Evolutionary conservation across 2,329 filamentous ascomycete genomes (phyloP).

Genomic region (Penicillium frequentans): DNA sequence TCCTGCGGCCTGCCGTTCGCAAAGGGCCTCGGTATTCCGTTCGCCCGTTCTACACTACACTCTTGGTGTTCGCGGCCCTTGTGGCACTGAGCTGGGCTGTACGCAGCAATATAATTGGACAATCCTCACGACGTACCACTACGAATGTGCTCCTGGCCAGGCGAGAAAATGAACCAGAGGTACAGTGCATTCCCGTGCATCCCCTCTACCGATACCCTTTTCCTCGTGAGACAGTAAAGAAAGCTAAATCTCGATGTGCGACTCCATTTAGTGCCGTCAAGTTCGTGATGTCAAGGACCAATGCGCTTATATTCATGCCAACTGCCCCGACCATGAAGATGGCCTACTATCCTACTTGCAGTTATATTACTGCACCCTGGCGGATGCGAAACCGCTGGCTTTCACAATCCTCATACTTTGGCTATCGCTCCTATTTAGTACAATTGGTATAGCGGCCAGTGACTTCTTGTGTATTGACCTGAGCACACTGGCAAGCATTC

Average conservation of each 20-base stretch:
- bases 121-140: conserved; percentile 2
- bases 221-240: conserved; percentile 1
- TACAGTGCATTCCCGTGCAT: conserved; percentile 16
- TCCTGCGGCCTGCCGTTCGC: conserved; percentile 22
- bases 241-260: conserved; percentile 17
- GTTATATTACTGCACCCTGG: conserved; percentile 83
- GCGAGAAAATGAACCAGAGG: conserved; percentile 28
- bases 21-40: conserved; percentile 40
- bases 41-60: conserved; percentile 48
- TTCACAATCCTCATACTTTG: conserved; percentile 77
- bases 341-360: conserved; percentile 85
- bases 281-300: conserved; percentile 77
- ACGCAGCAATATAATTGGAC: neutral
- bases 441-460: conserved; percentile 94
- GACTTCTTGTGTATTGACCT: conserved; percentile 98
- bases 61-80: conserved; percentile 40
- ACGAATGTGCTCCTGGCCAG: conserved; percentile 14
- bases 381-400: conserved; percentile 69
- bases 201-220: neutral
- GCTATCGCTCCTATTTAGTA: conserved; percentile 89
- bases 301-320: conserved; percentile 78
- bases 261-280: conserved; percentile 63
- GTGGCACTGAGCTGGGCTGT: conserved; percentile 26
- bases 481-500: conserved; percentile 82
- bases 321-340: conserved; percentile 87